Evolutionary conservation across 2,329 filamentous ascomycete genomes (phyloP).

Genomic region (Curvularia lunata): DNA sequence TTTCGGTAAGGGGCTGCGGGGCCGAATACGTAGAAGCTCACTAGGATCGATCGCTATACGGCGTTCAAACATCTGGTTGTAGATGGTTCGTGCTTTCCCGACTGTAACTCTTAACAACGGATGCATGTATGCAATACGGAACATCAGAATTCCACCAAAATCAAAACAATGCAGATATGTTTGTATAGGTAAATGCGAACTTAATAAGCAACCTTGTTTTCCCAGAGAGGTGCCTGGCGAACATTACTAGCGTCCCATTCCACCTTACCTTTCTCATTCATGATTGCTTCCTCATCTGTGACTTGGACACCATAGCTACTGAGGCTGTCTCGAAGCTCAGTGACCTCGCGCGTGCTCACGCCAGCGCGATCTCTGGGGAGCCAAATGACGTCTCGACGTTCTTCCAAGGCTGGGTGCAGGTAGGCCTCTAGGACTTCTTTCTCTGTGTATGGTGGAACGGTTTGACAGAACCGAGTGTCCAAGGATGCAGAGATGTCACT

Average conservation of each 20-base stretch:
- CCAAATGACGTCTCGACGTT: slow-evolving; percentile 22
- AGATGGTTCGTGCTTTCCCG: neutral
- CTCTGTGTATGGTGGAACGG: slow-evolving; percentile 16
- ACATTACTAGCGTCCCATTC: slow-evolving; percentile 42
- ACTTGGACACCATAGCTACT: slow-evolving; percentile 46
- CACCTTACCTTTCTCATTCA: slow-evolving; percentile 55
- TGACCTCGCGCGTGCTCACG: slow-evolving; percentile 51
- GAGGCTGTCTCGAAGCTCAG: slow-evolving; percentile 43
- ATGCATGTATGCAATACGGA: neutral
- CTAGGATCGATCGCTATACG: neutral
- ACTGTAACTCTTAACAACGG: neutral
- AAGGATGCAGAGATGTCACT: slow-evolving; percentile 19
- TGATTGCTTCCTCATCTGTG: slow-evolving; percentile 53
- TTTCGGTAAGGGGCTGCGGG: neutral
- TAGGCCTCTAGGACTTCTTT: slow-evolving; percentile 24
- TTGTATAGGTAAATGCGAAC: neutral
- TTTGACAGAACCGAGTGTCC: slow-evolving; percentile 13
- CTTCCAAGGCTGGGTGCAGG: slow-evolving; percentile 20
- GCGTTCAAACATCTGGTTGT: neutral
- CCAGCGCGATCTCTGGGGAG: slow-evolving; percentile 48
- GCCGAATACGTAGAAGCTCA: neutral
- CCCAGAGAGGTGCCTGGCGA: slow-evolving; percentile 12
- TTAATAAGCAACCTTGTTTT: slow-evolving; percentile 8
- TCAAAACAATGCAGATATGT: neutral
- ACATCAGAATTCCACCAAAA: neutral